phyloP scores from a whole-genome alignment of 768 basidiomycete species.

The Xerocomellus dryophilus region DNA sequence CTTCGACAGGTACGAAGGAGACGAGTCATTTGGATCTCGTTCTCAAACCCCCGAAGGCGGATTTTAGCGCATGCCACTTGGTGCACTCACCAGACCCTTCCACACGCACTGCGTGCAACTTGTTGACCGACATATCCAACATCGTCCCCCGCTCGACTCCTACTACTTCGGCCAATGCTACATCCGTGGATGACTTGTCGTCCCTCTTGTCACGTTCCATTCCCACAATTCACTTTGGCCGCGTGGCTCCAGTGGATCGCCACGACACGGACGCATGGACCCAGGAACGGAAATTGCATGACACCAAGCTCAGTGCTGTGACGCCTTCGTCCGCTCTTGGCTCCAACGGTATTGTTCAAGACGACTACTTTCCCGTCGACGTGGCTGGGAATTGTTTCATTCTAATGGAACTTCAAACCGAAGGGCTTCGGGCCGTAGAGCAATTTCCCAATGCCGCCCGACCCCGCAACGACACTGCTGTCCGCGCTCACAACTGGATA shows the following conservation, averaged over 20 bases:
- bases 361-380: background rate
- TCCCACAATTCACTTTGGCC: conserved; percentile 9
- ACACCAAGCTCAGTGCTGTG: conserved; percentile 9
- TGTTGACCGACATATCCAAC: conserved; percentile 10
- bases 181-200: background rate
- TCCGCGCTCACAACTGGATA: background rate
- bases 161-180: background rate
- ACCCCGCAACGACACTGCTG: background rate
- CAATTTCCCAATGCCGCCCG: background rate
- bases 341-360: conserved; percentile 1
- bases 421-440: background rate
- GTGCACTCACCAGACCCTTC: conserved; percentile 10
- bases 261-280: conserved; percentile 30
- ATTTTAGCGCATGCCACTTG: conserved; percentile 8
- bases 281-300: conserved; percentile 4
- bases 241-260: conserved; percentile 20
- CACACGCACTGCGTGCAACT: conserved; percentile 3
- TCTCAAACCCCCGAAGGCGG: background rate
- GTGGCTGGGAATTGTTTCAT: background rate
- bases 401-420: conserved; percentile 6
- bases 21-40: background rate
- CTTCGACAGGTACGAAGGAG: conserved; percentile 1
- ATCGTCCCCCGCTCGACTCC: background rate
- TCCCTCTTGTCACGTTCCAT: conserved; percentile 8
- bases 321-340: conserved; percentile 10